Base-by-base conservation (phyloP, 306 rosid genomes). In the Trifolium subterraneum region DNA sequence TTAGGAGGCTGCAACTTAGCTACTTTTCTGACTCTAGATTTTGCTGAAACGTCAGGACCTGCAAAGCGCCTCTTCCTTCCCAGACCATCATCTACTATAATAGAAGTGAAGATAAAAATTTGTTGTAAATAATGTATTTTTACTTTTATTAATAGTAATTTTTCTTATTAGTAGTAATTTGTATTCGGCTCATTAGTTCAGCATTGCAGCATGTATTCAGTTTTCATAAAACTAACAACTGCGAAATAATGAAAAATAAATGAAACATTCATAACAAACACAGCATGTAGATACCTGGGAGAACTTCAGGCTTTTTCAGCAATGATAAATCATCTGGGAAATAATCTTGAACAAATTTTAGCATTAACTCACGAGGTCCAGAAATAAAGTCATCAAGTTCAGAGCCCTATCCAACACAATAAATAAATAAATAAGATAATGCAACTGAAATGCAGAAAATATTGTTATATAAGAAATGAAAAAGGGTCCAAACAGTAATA, bases 361-460 rank as follows among this genome's bases (percentile, higher is more conserved):
- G 87, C 81, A 93, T 83, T 63, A 93, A 90, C 71, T 93, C 97
- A 74, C 98, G 90, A 64, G 98, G 98, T 67, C 98, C 97, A 19
- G 97, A 93, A 81, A 93, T 85, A 81, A 93, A 93, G 77, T 93
- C 98, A 84, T 93, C 97, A 71, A 93, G 98, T 72, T 91, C 98
- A 83, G 84, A 80, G 74, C 98, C 98, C 98, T 93, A 75, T 10
- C 47, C 16, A 7, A n/a, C 18, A 8, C 10, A 51, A 51, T n/a
- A 51, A 51, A 65, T 19, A 52, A 45, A 69, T 22, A 62, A 50
- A 29, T 0, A n/a, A 42, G 38, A 42, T 44, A 44, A 13, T 38
- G 54, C 66, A 68, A 73, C 31, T 51, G 74, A 68, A 70, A 22
- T 14, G 14, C 47, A 45, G 65, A 41, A 66, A 72, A 60, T 7